A percentile compares a stretch with the other conserved stretches of the same genome.
These are phyloP conservation scores for Chaetomium sp. DNA, from an alignment of 2,329 filamentous ascomycete species.

Conservation along the genomic window DNA sequence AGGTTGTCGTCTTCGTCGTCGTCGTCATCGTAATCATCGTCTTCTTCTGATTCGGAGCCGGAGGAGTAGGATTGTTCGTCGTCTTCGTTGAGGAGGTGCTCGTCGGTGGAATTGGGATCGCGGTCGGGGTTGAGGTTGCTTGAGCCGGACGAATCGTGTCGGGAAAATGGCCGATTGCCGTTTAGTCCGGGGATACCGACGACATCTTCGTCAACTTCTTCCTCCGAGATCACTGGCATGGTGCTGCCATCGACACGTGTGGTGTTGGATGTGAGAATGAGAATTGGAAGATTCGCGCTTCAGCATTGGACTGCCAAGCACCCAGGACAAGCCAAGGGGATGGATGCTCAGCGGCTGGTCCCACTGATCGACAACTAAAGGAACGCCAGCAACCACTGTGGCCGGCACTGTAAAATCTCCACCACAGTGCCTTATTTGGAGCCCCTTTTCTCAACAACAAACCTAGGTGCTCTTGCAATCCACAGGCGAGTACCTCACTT, in stretches of 20 bases:
- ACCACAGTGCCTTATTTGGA: neutral
- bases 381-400: neutral
- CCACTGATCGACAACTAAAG: slow-evolving; percentile 16
- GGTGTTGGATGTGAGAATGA: neutral
- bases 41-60: slow-evolving; percentile 41
- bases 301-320: neutral
- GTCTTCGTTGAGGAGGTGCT: slow-evolving; percentile 8
- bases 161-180: slow-evolving; percentile 11
- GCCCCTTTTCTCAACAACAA: slow-evolving; percentile 3
- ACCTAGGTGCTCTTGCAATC: too few species aligned
- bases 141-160: slow-evolving; percentile 21
- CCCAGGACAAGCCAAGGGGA: neutral
- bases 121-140: slow-evolving; percentile 9
- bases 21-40: slow-evolving; percentile 30
- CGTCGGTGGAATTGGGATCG: slow-evolving; percentile 2
- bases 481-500: neutral
- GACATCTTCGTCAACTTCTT: slow-evolving; percentile 32
- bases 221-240: slow-evolving; percentile 39
- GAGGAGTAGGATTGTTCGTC: slow-evolving; percentile 26
- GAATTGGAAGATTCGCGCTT: neutral
- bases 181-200: slow-evolving; percentile 19
- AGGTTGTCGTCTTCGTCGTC: slow-evolving; percentile 39
- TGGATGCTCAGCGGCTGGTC: slow-evolving; percentile 6
- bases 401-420: neutral
- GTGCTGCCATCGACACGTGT: slow-evolving; percentile 20